Base-by-base conservation (phyloP, 805 yeast species). In the Metschnikowia peoriensis region DNA sequence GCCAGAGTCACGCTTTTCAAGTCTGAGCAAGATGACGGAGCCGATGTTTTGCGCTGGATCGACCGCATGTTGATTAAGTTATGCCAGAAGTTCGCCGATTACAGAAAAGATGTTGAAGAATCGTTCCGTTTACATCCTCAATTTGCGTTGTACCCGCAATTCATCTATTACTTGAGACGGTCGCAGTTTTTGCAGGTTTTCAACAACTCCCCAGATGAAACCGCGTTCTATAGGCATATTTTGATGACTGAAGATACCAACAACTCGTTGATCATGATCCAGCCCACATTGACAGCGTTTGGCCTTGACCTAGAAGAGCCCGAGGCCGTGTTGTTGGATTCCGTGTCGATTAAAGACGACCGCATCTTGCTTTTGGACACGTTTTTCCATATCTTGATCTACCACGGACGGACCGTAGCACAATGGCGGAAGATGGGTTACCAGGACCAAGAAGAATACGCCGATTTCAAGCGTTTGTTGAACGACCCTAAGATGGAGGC, bases 201-300 rank as follows among this genome's bases (percentile, higher is more conserved):
- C 79, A 94, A 94, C 73, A 92, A 92, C 72, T 94, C 99, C 6
- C 99, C 99, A 1, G 99, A 94, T 76, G 99, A 94, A 76, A 91
- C 98, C 42, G 97, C 97, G 38, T 94, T 92, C 72, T 90, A 93
- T 73, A 85, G 97, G 69, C 99, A 94, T 70, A 86, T 90, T 15
- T 82, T 94, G 66, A 81, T 88, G 66, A 85, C 93, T 59, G 97
- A 94, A 66, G 97, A 94, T 67, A 88, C 93, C 41, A 86, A 88
- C 58, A 94, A 93, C 73, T 88, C 97, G 15, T 77, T 94, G 67
- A 89, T 92, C 57, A 94, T 94, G 97, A 93, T 94, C 59, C 99
- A 94, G 75, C 99, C 99, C 52, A 90, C 98, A 0, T 81, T 94
- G 69, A 87, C 93, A 3, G 83, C 96, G 39, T 93, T 86, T 70